These are phyloP conservation scores for Populus deltoides DNA, from an alignment of 345 rosid genomes.

Conservation along the genomic window DNA sequence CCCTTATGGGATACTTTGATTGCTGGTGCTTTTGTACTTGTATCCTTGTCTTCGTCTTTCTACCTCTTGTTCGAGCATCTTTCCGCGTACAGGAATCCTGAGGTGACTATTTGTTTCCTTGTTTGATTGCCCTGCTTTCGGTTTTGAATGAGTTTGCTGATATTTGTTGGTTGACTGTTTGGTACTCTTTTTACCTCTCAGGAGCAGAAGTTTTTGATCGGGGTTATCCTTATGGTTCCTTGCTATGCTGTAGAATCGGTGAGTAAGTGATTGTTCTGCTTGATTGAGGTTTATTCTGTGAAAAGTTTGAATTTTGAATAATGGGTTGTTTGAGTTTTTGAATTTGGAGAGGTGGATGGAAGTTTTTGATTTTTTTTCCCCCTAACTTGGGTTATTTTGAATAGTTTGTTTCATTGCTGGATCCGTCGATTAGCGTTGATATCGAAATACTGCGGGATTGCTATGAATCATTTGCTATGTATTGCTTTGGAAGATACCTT, in stretches of 20 bases:
- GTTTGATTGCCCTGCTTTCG: not conserved
- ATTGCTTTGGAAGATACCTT: conserved; percentile 99
- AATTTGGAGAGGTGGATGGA: not conserved
- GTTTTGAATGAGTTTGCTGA: not conserved
- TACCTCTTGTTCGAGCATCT: conserved; percentile 93
- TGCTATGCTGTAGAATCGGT: conserved; percentile 92
- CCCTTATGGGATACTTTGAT: conserved; percentile 62
- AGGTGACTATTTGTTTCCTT: conserved; percentile 39
- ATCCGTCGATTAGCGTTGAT: conserved; percentile 89
- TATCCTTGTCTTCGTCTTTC: conserved; percentile 64
- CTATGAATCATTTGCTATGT: conserved; percentile 99
- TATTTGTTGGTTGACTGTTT: not conserved
- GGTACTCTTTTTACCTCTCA: conserved; percentile 24
- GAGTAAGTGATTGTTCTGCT: conserved; percentile 20
- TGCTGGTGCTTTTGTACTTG: conserved; percentile 55
- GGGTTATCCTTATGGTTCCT: conserved; percentile 98
- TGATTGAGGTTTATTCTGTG: not conserved
- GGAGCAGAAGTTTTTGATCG: conserved; percentile 97
- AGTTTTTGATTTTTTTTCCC: not conserved
- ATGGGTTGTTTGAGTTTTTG: not conserved
- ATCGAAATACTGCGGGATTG: conserved; percentile 89
- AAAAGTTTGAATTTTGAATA: not conserved
- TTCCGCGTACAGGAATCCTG: conserved; percentile 92
- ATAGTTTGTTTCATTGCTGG: conserved; percentile 85
- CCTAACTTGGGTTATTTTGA: conserved; percentile 13